Evolutionary conservation across 228 moss, liverwort and hornwort species (phyloP).

Genomic region (Sphagnum fallax): DNA sequence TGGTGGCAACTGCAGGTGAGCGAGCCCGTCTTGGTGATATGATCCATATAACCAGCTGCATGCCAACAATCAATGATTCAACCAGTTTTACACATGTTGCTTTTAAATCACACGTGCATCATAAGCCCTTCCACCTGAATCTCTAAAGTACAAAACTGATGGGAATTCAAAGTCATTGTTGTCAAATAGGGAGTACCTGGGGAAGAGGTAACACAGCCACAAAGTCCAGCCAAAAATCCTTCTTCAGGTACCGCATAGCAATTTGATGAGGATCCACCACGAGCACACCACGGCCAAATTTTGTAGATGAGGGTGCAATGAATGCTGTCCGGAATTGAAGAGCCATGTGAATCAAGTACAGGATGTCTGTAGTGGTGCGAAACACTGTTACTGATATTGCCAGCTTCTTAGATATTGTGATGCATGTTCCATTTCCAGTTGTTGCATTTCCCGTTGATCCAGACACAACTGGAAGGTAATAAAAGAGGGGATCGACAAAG

Average conservation of each 20-base stretch:
- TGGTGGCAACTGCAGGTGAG: conserved; percentile 60
- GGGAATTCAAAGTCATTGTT: neutral
- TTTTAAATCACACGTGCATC: neutral
- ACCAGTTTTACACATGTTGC: neutral
- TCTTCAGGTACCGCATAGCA: conserved; percentile 47
- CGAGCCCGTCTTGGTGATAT: conserved; percentile 50
- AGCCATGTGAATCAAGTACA: conserved; percentile 69
- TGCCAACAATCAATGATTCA: neutral
- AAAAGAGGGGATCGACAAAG: conserved; percentile 89
- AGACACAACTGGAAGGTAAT: conserved; percentile 61
- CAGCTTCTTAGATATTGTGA: conserved; percentile 36
- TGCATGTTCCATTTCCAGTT: conserved; percentile 22
- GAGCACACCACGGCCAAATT: conserved; percentile 77
- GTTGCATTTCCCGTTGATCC: too few relatives aligned
- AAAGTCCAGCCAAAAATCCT: conserved; percentile 74
- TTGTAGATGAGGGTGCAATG: conserved; percentile 56
- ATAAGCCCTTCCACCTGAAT: neutral
- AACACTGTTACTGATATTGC: conserved; percentile 69
- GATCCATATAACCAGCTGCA: conserved; percentile 86
- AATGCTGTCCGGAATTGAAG: conserved; percentile 76
- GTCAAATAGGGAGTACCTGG: conserved; percentile 35
- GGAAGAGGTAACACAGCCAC: conserved; percentile 80
- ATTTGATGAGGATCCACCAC: conserved; percentile 60
- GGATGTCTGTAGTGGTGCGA: conserved; percentile 72
- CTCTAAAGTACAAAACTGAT: neutral